These are phyloP conservation scores for Candida cerambycidarum DNA, from an alignment of 805 yeast genomes.

Conservation along the genomic window DNA sequence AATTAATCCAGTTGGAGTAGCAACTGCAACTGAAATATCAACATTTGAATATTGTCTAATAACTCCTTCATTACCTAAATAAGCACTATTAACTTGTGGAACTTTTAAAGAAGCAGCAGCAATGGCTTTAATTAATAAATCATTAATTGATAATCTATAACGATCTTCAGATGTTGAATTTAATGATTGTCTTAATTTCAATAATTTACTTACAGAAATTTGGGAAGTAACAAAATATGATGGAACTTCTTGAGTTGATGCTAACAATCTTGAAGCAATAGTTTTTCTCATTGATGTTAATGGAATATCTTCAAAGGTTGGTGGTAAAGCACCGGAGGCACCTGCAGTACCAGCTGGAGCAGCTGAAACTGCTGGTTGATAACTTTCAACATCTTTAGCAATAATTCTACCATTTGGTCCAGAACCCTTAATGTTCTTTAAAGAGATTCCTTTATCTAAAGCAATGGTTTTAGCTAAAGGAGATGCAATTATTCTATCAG, in stretches of 20 bases:
- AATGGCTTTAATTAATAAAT: constrained; percentile 89
- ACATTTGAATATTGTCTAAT: constrained; percentile 90
- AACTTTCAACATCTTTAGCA: constrained; percentile 83
- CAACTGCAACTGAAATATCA: constrained; percentile 97
- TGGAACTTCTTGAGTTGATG: constrained; percentile 86
- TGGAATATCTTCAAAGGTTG: constrained; percentile 78
- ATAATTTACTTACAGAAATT: constrained; percentile 82
- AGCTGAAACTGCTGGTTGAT: constrained; percentile 44
- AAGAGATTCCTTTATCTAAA: constrained; percentile 83
- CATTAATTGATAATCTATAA: constrained; percentile 91
- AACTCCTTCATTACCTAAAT: constrained; percentile 86
- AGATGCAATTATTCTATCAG: constrained; percentile 84
- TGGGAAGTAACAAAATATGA: constrained; percentile 88
- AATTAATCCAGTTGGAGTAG: constrained; percentile 95
- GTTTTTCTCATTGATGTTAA: constrained; percentile 90
- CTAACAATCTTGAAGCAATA: constrained; percentile 83
- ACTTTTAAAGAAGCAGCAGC: constrained; percentile 87
- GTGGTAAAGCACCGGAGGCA: constrained; percentile 49
- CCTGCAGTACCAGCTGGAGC: constrained; percentile 44
- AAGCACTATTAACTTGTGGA: constrained; percentile 91
- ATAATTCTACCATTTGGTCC: constrained; percentile 96
- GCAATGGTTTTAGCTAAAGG: constrained; percentile 95
- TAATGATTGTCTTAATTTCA: constrained; percentile 87
- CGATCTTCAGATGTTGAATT: constrained; percentile 83
- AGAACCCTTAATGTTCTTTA: constrained; percentile 82